These are phyloP conservation scores for Xylariaceae sp. DNA, from an alignment of 2,329 filamentous ascomycete species.

Conservation along the genomic window DNA sequence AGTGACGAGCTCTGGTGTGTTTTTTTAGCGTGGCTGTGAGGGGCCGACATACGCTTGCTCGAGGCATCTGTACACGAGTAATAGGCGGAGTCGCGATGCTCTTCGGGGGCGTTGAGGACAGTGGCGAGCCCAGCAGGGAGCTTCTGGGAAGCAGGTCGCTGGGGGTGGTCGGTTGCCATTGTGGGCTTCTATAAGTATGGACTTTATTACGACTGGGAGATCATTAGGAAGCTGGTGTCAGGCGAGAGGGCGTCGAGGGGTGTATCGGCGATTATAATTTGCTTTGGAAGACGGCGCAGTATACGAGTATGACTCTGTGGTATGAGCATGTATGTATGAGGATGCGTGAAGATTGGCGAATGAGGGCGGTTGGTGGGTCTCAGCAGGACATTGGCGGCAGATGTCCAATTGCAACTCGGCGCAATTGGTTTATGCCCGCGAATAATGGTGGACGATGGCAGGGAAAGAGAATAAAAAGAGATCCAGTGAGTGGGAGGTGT, in stretches of 20 bases:
- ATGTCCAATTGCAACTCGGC: slow-evolving; percentile 28
- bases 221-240: slow-evolving; percentile 1
- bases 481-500: not conserved
- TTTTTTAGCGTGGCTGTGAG: no score
- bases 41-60: slow-evolving; percentile 47
- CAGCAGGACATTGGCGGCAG: slow-evolving; percentile 23
- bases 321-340: no score
- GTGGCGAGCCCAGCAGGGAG: slow-evolving; percentile 48
- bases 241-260: not conserved
- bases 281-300: no score
- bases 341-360: not conserved
- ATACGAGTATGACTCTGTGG: no score
- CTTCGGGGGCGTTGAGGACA: slow-evolving; percentile 51
- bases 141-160: slow-evolving; percentile 41
- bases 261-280: no score
- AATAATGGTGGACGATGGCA: slow-evolving; percentile 1
- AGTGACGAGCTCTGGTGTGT: no score
- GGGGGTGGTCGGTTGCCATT: slow-evolving; percentile 38
- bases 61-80: slow-evolving; percentile 48
- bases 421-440: slow-evolving; percentile 23
- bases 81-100: slow-evolving; percentile 52
- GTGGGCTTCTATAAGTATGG: slow-evolving; percentile 1
- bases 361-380: slow-evolving; percentile 18
- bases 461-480: slow-evolving; percentile 1
- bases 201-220: not conserved